Evolutionary conservation across 257 asterid genomes (phyloP).

Genomic region (Apocynum venetum): DNA sequence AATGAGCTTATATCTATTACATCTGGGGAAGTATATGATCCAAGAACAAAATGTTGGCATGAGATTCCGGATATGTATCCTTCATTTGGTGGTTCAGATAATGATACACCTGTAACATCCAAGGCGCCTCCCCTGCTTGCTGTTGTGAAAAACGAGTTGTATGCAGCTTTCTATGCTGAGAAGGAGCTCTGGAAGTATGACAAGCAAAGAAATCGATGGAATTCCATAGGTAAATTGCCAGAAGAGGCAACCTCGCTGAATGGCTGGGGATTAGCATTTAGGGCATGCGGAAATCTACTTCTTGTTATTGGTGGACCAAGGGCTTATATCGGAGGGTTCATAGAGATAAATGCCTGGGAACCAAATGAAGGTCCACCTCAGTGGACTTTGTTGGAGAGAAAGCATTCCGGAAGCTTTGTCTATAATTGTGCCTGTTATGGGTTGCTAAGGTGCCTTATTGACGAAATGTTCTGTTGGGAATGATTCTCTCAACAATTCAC

Average conservation of each 20-base stretch:
- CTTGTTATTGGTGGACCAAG: slow-evolving; percentile 81
- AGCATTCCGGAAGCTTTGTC: slow-evolving; percentile 35
- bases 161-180: slow-evolving; percentile 70
- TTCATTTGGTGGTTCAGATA: slow-evolving; percentile 29
- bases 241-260: slow-evolving; percentile 62
- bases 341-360: slow-evolving; percentile 75
- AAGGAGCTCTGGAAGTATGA: slow-evolving; percentile 60
- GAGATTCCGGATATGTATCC: slow-evolving; percentile 74
- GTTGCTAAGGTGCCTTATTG: slow-evolving; percentile 27
- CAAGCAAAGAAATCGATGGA: slow-evolving; percentile 46
- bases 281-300: slow-evolving; percentile 77
- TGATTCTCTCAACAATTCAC: slow-evolving; percentile 3
- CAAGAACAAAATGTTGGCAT: slow-evolving; percentile 50
- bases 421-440: slow-evolving; percentile 46
- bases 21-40: slow-evolving; percentile 67
- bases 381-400: slow-evolving; percentile 45
- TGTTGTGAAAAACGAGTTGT: slow-evolving; percentile 69
- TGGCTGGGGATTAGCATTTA: slow-evolving; percentile 94
- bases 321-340: slow-evolving; percentile 47
- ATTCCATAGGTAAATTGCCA: slow-evolving; percentile 59
- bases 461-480: background rate
- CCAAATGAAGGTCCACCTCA: slow-evolving; percentile 53
- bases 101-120: slow-evolving; percentile 45
- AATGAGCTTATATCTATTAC: slow-evolving; percentile 61
- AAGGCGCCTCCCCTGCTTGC: slow-evolving; percentile 86